phyloP scores from a whole-genome alignment of 2,329 filamentous ascomycete species.

The Lomentospora prolificans region DNA sequence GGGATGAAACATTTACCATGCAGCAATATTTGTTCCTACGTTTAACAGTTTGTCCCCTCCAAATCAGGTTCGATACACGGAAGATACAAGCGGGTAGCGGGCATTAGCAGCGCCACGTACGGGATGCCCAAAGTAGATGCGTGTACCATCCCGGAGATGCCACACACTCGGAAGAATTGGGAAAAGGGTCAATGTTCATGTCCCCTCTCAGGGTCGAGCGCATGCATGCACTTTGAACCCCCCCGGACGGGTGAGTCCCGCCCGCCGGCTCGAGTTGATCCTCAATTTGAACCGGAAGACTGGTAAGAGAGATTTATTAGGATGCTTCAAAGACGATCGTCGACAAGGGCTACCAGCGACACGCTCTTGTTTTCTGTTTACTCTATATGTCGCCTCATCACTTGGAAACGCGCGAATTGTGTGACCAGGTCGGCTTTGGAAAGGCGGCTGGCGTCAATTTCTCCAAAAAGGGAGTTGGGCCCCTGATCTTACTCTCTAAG shows the following conservation, averaged over 20 bases:
- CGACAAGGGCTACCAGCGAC: too few species aligned
- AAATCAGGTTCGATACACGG: not conserved
- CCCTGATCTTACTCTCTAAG: too few species aligned
- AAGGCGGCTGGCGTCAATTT: too few species aligned
- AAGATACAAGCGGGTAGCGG: not conserved
- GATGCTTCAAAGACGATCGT: too few species aligned
- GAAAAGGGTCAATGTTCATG: not conserved
- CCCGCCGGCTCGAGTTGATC: not conserved
- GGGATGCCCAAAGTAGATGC: not conserved
- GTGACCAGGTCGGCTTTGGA: too few species aligned
- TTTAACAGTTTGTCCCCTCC: not conserved
- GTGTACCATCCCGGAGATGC: not conserved
- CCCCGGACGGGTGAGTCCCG: not conserved
- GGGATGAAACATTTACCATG: constrained; percentile 3
- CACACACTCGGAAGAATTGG: not conserved
- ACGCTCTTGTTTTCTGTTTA: too few species aligned
- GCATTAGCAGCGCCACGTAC: not conserved
- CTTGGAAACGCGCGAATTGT: too few species aligned
- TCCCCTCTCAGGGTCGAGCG: not conserved
- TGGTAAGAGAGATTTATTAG: too few species aligned
- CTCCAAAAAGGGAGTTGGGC: too few species aligned
- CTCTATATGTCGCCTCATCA: too few species aligned
- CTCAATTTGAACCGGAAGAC: not conserved
- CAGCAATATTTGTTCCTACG: constrained; percentile 1
- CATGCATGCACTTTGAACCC: not conserved